Percentiles rank a stretch among this genome's conserved stretches.
Evolutionary conservation across 2,329 filamentous ascomycete species (phyloP).

Genomic region (Phaeosphaeria sp.): DNA sequence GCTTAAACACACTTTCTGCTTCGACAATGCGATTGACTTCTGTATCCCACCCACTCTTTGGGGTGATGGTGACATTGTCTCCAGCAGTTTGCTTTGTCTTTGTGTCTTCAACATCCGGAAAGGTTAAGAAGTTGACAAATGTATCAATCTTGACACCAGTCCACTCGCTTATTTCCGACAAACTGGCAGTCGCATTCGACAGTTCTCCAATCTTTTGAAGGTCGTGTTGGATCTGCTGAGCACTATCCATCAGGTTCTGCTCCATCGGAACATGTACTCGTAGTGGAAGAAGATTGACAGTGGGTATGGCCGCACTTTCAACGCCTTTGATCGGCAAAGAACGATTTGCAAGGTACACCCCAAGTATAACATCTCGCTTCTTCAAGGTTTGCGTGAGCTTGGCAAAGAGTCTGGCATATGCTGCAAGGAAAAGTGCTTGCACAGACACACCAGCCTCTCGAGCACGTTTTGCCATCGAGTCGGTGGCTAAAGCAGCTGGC

Average conservation of each 20-base stretch:
- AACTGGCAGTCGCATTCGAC: slow-evolving; percentile 64
- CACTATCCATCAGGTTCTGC: slow-evolving; percentile 56
- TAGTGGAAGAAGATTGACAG: slow-evolving; percentile 79
- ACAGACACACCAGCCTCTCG: slow-evolving; percentile 65
- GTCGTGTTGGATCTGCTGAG: slow-evolving; percentile 70
- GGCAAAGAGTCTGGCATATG: slow-evolving; percentile 64
- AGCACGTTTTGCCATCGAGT: slow-evolving; percentile 51
- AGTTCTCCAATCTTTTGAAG: slow-evolving; percentile 65
- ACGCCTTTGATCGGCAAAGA: slow-evolving; percentile 59
- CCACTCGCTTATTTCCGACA: slow-evolving; percentile 78
- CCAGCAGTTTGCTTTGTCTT: slow-evolving; percentile 4
- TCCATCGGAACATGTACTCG: slow-evolving; percentile 54
- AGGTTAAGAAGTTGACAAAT: slow-evolving; percentile 81
- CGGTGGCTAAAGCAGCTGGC: slow-evolving; percentile 55
- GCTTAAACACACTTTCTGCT: background rate
- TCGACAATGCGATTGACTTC: slow-evolving; percentile 23
- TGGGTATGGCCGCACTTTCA: slow-evolving; percentile 67
- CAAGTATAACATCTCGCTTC: slow-evolving; percentile 65
- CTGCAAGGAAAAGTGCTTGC: slow-evolving; percentile 78
- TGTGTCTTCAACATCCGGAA: slow-evolving; percentile 50
- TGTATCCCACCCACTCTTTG: slow-evolving; percentile 20
- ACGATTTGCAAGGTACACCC: slow-evolving; percentile 84
- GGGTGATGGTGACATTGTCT: slow-evolving; percentile 25
- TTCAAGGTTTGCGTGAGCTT: slow-evolving; percentile 26
- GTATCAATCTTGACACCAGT: slow-evolving; percentile 73